phyloP scores from a whole-genome alignment of 2,329 filamentous ascomycete genomes.

The Volutella citrinella region DNA sequence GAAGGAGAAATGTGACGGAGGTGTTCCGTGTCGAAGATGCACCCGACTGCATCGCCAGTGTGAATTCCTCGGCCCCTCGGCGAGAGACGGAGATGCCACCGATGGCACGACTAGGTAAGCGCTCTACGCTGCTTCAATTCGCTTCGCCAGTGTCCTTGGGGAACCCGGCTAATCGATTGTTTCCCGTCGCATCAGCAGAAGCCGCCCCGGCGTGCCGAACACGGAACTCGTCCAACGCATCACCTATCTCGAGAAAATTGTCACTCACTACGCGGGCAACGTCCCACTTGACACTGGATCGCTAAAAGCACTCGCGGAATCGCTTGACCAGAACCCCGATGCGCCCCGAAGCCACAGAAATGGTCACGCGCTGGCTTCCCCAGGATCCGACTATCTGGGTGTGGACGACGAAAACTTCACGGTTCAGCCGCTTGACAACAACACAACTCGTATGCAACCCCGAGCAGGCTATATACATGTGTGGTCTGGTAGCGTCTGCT shows the following conservation, averaged over 20 bases:
- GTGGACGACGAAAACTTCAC: constrained; percentile 38
- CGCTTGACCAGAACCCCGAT: constrained; percentile 33
- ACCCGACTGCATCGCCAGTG: constrained; percentile 49
- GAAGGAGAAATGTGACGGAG: constrained; percentile 57
- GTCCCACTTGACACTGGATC: constrained; percentile 26
- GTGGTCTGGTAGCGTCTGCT: constrained; percentile 5
- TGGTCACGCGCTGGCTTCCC: constrained; percentile 17
- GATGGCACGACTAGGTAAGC: constrained; percentile 21
- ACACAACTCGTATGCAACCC: constrained; percentile 35
- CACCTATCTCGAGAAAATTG: constrained; percentile 42
- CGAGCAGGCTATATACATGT: constrained; percentile 3
- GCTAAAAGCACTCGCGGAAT: constrained; percentile 40
- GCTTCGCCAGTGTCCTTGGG: too few relatives aligned
- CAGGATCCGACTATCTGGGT: constrained; percentile 22
- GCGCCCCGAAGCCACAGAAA: constrained; percentile 16
- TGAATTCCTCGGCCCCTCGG: constrained; percentile 40
- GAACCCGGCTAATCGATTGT: too few relatives aligned
- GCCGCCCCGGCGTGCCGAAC: constrained; percentile 19
- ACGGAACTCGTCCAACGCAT: constrained; percentile 24
- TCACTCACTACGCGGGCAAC: constrained; percentile 46
- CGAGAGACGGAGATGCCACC: constrained; percentile 25
- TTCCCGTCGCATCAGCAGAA: constrained; percentile 16
- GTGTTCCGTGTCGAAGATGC: constrained; percentile 51
- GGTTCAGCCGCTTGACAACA: constrained; percentile 39
- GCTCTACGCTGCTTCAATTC: too few relatives aligned